Percentiles rank a stretch among this genome's conserved stretches.
phyloP scores from a whole-genome alignment of 495 filamentous ascomycete genomes.

The Tuber brumale region DNA sequence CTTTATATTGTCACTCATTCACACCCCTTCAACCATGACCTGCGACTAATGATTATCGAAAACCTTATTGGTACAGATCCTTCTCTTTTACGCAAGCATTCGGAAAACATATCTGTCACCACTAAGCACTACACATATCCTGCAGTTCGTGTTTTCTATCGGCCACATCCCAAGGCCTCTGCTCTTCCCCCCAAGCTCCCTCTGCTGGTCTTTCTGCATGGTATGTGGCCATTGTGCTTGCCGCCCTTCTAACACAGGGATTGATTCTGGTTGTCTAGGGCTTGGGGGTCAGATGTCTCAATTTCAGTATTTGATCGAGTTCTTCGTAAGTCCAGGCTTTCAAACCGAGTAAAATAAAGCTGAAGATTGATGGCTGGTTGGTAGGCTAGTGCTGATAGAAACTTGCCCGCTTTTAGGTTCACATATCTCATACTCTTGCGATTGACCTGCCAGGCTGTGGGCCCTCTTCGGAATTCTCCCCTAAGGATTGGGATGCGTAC shows the following conservation, averaged over 20 bases:
- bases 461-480: conserved; percentile 59
- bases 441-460: conserved; percentile 90
- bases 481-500: conserved; percentile 70
- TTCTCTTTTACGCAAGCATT: conserved; percentile 68
- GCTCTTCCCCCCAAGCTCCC: conserved; percentile 74
- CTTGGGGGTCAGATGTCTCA: conserved; percentile 84
- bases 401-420: conserved; percentile 46
- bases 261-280: conserved; percentile 26
- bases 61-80: conserved; percentile 54
- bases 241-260: neutral
- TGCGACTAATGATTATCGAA: conserved; percentile 25
- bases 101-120: conserved; percentile 62
- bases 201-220: conserved; percentile 83
- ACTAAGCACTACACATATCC: conserved; percentile 66
- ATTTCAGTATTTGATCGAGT: conserved; percentile 74
- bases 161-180: conserved; percentile 69
- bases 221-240: conserved; percentile 41
- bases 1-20: neutral
- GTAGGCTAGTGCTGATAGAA: conserved; percentile 11
- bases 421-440: conserved; percentile 78
- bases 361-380: neutral
- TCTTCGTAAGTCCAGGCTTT: conserved; percentile 48
- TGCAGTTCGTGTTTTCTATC: conserved; percentile 73
- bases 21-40: neutral
- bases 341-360: neutral